Evolutionary conservation across 495 filamentous ascomycete genomes (phyloP).

Genomic region (Aspergillus nanangensis): DNA sequence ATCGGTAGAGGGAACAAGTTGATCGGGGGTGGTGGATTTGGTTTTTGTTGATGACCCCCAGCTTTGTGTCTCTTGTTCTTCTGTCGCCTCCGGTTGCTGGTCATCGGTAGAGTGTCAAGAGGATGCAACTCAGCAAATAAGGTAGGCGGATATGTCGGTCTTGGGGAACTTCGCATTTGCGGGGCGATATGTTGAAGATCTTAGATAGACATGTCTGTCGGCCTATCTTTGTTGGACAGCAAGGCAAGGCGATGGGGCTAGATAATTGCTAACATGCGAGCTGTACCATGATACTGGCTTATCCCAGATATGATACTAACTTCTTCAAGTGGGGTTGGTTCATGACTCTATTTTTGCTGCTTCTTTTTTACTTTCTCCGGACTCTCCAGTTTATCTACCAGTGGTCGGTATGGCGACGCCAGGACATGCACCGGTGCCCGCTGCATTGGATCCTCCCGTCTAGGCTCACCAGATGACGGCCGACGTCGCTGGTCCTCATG

Average conservation of each 20-base stretch:
- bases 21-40: not conserved
- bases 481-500: constrained; percentile 71
- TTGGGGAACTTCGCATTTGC: too few species aligned
- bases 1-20: not conserved
- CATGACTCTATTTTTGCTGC: constrained; percentile 26
- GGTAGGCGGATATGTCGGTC: too few species aligned
- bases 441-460: constrained; percentile 31
- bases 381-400: constrained; percentile 59
- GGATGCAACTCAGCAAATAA: too few species aligned
- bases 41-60: not conserved
- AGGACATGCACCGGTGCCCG: constrained; percentile 53
- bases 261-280: too few species aligned
- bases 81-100: too few species aligned
- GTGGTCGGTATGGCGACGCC: constrained; percentile 71
- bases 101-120: too few species aligned
- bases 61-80: too few species aligned
- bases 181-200: too few species aligned
- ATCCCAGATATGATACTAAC: constrained; percentile 8
- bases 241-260: too few species aligned
- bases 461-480: constrained; percentile 55
- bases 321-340: too few species aligned
- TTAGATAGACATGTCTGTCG: too few species aligned
- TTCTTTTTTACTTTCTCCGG: constrained; percentile 27
- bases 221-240: too few species aligned
- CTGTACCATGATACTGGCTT: not conserved